Evolutionary conservation across 345 rosid species (phyloP), one percentile per base, ranked within the genome.

Genomic region (Camelina sativa): DNA sequence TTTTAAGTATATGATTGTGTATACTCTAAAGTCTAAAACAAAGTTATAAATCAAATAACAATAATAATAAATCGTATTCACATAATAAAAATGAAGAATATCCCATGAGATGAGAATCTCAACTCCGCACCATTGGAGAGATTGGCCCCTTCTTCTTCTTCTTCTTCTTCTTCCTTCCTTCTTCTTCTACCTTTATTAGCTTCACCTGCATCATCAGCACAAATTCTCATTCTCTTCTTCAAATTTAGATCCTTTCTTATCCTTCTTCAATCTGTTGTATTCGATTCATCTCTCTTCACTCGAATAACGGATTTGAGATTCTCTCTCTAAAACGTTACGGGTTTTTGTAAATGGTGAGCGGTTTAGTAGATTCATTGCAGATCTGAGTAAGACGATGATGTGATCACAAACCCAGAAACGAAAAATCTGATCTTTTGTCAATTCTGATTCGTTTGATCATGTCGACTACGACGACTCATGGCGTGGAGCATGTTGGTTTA

Each of bases 401-500:
- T 68, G 75, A 76, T 76, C 74, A 65, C n/a, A 19, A 62, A 60
- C 73, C 62, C 38, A 40, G 46, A 56, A 35, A 37, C 53, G 3
- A 13, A 52, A 53, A 40, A 16, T 57, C 62, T 58, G 72, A 71
- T 22, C 5, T 40, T 34, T 38, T 17, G 11, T 10, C 37, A 3
- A 50, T 44, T 32, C 17, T 16, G 41, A 35, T 74, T 52, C 11
- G 11, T 20, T 55, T 58, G 22, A 65, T 58, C 80, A 77, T 77
- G 80, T 77, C 85, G 65, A 81, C 82, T 30, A 51, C 85, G 65
- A 81, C 82, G 56, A 51, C 28, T 71, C 84, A 80, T 16, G 86
- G 84, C 40, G 85, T 82, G 56, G 85, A 82, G 66, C 84, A 79
- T 50, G 86, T 83, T n/a, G 82, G 84, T 65, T 66, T 85, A 52